phyloP scores from a whole-genome alignment of 306 rosid genomes.

The Prinsepia uniflora region DNA sequence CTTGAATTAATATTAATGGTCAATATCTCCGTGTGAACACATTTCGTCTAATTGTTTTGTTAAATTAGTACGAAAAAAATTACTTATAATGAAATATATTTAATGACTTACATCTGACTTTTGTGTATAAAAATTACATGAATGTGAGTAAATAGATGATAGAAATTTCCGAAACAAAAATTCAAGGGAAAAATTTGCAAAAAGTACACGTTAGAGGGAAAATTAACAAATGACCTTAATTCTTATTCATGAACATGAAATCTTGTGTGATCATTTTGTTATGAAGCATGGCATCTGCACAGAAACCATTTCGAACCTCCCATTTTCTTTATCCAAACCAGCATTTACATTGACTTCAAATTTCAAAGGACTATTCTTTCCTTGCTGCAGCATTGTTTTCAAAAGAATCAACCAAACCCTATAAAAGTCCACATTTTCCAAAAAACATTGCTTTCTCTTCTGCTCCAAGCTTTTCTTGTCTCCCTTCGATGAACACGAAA shows the following conservation, averaged over 20 bases:
- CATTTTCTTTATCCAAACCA: slow-evolving; percentile 46
- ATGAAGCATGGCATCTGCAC: slow-evolving; percentile 51
- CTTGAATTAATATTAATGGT: no score
- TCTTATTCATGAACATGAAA: background rate
- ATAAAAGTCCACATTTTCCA: slow-evolving; percentile 32
- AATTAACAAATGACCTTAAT: background rate
- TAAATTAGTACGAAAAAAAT: no score
- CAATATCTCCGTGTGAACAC: no score
- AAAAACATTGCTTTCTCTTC: slow-evolving; percentile 23
- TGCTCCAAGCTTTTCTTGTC: slow-evolving; percentile 18
- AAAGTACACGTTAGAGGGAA: no score
- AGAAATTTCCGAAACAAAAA: no score
- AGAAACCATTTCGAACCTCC: slow-evolving; percentile 71
- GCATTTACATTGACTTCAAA: slow-evolving; percentile 53
- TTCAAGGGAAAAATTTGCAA: no score
- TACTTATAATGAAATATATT: no score
- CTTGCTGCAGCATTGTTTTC: slow-evolving; percentile 60
- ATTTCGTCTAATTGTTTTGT: no score
- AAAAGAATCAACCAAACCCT: slow-evolving; percentile 64
- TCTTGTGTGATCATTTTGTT: slow-evolving; percentile 19
- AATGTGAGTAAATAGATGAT: no score
- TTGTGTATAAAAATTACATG: no score
- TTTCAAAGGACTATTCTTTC: slow-evolving; percentile 59
- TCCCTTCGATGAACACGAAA: slow-evolving; percentile 28
- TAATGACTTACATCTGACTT: no score